Evolutionary conservation across 106 monocot species (phyloP).

Genomic region (Xerophyta viscosa): DNA sequence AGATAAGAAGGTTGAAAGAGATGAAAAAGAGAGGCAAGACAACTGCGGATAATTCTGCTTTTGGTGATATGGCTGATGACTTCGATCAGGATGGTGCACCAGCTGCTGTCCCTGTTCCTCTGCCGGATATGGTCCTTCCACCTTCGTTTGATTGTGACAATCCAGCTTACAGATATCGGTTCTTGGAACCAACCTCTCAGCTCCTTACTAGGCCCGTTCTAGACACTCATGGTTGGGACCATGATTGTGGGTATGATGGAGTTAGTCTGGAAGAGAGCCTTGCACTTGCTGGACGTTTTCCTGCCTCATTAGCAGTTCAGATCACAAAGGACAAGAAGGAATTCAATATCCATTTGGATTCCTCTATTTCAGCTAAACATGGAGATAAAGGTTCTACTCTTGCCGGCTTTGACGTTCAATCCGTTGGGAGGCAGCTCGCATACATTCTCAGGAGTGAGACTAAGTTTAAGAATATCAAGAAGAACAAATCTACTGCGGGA

Average conservation of each 20-base stretch:
- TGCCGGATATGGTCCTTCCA: conserved; percentile 92
- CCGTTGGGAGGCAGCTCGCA: conserved; percentile 71
- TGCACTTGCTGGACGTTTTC: conserved; percentile 50
- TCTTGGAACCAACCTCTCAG: conserved; percentile 79
- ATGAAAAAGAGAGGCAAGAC: conserved; percentile 65
- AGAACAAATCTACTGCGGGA: conserved; percentile 78
- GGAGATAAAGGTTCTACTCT: conserved; percentile 74
- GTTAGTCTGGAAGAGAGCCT: conserved; percentile 80
- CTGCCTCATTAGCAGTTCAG: conserved; percentile 54
- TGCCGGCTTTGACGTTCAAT: conserved; percentile 82
- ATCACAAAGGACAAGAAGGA: conserved; percentile 97
- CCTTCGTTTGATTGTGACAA: conserved; percentile 78
- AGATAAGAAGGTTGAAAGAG: conserved; percentile 68
- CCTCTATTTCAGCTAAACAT: conserved; percentile 71
- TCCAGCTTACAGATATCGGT: conserved; percentile 75
- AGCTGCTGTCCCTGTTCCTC: conserved; percentile 59
- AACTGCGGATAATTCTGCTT: conserved; percentile 12
- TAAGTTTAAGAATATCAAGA: conserved; percentile 79
- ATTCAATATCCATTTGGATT: conserved; percentile 80
- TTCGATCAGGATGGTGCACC: conserved; percentile 71
- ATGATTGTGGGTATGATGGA: conserved; percentile 94
- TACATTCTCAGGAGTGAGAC: conserved; percentile 75
- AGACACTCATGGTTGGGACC: conserved; percentile 92
- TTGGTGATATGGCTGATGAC: conserved; percentile 57
- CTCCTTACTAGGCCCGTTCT: conserved; percentile 73